Evolutionary conservation across 768 basidiomycete genomes (phyloP).

Genomic region (Naganishia friedmannii): DNA sequence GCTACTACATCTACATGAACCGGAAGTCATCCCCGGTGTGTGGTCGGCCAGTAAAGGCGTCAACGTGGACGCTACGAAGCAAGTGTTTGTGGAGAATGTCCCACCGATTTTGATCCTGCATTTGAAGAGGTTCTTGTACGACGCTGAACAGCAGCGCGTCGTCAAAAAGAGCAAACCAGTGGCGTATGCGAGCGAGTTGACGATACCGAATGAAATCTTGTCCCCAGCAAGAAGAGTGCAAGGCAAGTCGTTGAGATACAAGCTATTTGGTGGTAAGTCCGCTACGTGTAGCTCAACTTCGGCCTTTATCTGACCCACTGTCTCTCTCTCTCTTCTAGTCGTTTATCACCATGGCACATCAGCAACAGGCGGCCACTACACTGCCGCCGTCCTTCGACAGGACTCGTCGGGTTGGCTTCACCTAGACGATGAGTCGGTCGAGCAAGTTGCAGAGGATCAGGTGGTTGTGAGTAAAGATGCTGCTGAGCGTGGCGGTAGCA

Average conservation of each 20-base stretch:
- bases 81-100: conserved; percentile 72
- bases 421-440: conserved; percentile 86
- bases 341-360: conserved; percentile 90
- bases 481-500: conserved; percentile 54
- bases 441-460: conserved; percentile 60
- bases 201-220: conserved; percentile 69
- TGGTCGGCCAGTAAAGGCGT: conserved; percentile 60
- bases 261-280: conserved; percentile 73
- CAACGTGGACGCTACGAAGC: conserved; percentile 69
- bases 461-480: conserved; percentile 63
- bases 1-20: conserved; percentile 68
- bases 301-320: background rate
- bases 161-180: conserved; percentile 84
- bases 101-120: conserved; percentile 83
- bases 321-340: conserved; percentile 55
- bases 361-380: conserved; percentile 92
- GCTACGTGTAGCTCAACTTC: background rate
- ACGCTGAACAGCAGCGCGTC: conserved; percentile 67
- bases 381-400: conserved; percentile 74
- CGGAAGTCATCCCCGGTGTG: conserved; percentile 72
- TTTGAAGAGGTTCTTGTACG: conserved; percentile 87
- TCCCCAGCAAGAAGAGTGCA: conserved; percentile 57
- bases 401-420: conserved; percentile 76
- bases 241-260: conserved; percentile 62
- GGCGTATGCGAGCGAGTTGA: conserved; percentile 70